phyloP scores from a whole-genome alignment of 2,329 filamentous ascomycete genomes.

The Claviceps pazoutovae region DNA sequence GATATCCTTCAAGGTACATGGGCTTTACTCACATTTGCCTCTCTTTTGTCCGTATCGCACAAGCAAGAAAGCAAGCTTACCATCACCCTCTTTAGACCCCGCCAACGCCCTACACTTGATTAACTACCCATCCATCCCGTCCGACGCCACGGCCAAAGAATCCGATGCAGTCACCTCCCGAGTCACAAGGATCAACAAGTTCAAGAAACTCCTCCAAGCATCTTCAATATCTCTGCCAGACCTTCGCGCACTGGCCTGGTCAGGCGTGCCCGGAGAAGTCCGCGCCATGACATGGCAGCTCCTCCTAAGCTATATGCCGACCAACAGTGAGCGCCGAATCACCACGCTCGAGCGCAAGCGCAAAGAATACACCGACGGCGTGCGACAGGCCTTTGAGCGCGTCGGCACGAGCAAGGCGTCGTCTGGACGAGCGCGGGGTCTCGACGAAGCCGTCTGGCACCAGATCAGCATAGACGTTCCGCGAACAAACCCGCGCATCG shows the following conservation, averaged over 20 bases:
- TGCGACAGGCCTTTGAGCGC: slow-evolving; percentile 57
- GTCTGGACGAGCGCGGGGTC: slow-evolving; percentile 42
- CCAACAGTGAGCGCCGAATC: slow-evolving; percentile 87
- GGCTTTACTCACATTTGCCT: neutral
- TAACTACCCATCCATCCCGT: slow-evolving; percentile 62
- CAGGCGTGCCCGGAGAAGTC: slow-evolving; percentile 85
- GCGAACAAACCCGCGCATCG: slow-evolving; percentile 87
- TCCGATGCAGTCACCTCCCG: slow-evolving; percentile 73
- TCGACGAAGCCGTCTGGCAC: slow-evolving; percentile 98
- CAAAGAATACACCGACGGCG: slow-evolving; percentile 91
- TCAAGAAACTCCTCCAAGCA: slow-evolving; percentile 87
- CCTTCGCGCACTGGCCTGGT: slow-evolving; percentile 78
- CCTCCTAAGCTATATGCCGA: slow-evolving; percentile 84
- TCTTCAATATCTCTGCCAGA: slow-evolving; percentile 79
- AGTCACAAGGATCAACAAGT: slow-evolving; percentile 93
- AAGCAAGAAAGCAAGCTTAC: neutral
- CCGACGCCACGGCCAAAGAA: slow-evolving; percentile 67
- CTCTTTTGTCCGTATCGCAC: no score
- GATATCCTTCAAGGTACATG: slow-evolving; percentile 63
- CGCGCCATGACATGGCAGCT: slow-evolving; percentile 99
- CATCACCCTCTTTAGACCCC: slow-evolving; percentile 40
- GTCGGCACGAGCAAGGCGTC: slow-evolving; percentile 34
- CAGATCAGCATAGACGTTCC: slow-evolving; percentile 98
- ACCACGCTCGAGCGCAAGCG: slow-evolving; percentile 84
- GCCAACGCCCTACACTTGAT: slow-evolving; percentile 93